A percentile compares a stretch with the other conserved stretches of the same genome.
Conservation (phyloP, 2,329 filamentous ascomycete genomes). For the Alternaria triticimaculans region DNA sequence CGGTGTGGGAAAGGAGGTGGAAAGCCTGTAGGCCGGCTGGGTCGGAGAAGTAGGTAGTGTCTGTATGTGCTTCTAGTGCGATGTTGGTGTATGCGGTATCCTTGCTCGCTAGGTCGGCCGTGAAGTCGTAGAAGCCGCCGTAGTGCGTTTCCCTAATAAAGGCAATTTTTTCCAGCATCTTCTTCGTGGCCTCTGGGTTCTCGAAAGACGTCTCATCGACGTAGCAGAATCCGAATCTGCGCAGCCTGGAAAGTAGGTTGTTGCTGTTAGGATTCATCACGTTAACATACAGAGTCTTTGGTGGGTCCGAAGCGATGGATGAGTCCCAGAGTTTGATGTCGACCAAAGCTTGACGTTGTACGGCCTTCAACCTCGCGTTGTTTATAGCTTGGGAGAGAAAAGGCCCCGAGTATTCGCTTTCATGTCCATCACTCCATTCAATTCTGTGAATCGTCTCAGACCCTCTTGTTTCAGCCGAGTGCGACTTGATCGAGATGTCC, state of each 20-base stretch:
- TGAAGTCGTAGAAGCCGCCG: constrained; percentile 85
- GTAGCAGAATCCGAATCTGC: constrained; percentile 76
- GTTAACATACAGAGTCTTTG: constrained; percentile 48
- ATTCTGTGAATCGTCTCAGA: constrained; percentile 24
- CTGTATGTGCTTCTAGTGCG: constrained; percentile 83
- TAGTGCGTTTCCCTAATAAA: constrained; percentile 93
- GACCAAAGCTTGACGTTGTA: constrained; percentile 34
- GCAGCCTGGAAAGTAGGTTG: constrained; percentile 67
- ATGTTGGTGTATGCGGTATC: constrained; percentile 92
- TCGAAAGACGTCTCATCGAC: constrained; percentile 68
- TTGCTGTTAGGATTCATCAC: constrained; percentile 46
- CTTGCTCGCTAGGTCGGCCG: constrained; percentile 83
- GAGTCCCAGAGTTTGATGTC: constrained; percentile 51
- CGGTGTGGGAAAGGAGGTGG: constrained; percentile 83
- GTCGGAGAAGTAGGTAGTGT: constrained; percentile 95
- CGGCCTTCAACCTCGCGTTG: constrained; percentile 50
- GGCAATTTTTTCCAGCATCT: constrained; percentile 79
- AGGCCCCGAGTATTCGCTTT: constrained; percentile 69
- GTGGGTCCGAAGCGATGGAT: constrained; percentile 51
- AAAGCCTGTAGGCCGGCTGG: constrained; percentile 91
- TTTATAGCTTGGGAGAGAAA: constrained; percentile 59
- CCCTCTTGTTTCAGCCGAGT: constrained; percentile 3
- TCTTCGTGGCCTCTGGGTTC: constrained; percentile 66
- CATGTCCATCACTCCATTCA: constrained; percentile 65
- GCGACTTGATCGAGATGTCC: constrained; percentile 33